phyloP scores from a whole-genome alignment of 495 filamentous ascomycete species.

The Penicillium daleae region DNA sequence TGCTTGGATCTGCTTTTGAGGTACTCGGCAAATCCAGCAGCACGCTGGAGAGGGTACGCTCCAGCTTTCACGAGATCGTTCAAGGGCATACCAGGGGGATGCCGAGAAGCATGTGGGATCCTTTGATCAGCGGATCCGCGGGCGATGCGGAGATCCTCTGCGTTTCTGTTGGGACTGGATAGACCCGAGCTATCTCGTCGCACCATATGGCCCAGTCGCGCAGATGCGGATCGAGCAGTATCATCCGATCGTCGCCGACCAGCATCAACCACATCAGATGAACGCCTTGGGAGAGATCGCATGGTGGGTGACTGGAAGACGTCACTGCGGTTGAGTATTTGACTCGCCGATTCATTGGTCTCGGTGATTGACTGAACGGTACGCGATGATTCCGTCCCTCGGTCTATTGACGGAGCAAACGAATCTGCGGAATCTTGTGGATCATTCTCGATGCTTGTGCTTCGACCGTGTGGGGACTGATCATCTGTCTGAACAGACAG shows the following conservation, averaged over 20 bases:
- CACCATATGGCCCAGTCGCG: constrained; percentile 14
- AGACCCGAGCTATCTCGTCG: constrained; percentile 2
- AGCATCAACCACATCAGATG: constrained; percentile 32
- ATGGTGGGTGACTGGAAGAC: constrained; percentile 89
- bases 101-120: constrained; percentile 4
- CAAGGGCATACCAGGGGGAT: constrained; percentile 15
- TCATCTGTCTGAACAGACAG: constrained; percentile 27
- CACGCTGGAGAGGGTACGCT: constrained; percentile 81
- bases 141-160: constrained; percentile 21
- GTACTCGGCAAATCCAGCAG: constrained; percentile 82
- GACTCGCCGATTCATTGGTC: constrained; percentile 78
- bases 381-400: constrained; percentile 68
- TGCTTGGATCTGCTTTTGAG: constrained; percentile 74
- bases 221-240: constrained; percentile 40
- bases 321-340: constrained; percentile 84
- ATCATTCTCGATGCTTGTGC: constrained; percentile 60
- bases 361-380: constrained; percentile 75
- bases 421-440: constrained; percentile 76
- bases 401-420: constrained; percentile 70
- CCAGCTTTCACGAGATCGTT: constrained; percentile 72
- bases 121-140: constrained; percentile 29
- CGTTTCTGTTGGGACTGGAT: constrained; percentile 4
- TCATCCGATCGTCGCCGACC: constrained; percentile 46
- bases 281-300: constrained; percentile 40
- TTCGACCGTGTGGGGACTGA: constrained; percentile 45